A percentile compares a stretch with the other conserved stretches of the same genome.
phyloP scores from a whole-genome alignment of 305 asterid genomes.

The Solanum hybrid region DNA sequence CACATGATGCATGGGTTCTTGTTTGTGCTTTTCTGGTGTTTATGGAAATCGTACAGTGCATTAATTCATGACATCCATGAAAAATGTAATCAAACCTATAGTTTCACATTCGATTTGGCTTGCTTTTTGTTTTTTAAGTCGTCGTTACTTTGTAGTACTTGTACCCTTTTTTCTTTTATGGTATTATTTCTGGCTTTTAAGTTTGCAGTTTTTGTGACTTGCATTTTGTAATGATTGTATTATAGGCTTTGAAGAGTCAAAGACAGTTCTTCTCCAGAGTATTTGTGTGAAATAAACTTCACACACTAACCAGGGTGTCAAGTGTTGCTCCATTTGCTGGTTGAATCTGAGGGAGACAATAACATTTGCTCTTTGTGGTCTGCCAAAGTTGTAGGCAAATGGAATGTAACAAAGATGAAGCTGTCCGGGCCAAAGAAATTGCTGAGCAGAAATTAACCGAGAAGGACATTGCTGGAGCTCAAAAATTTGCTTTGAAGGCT shows the following conservation, averaged over 20 bases:
- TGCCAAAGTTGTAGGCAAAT: conserved; percentile 15
- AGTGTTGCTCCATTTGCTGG: background rate
- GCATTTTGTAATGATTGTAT: background rate
- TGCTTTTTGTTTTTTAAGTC: background rate
- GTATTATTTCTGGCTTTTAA: background rate
- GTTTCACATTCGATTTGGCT: background rate
- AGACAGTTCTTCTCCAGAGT: background rate
- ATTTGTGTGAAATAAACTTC: background rate
- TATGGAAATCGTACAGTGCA: background rate
- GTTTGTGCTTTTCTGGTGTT: background rate
- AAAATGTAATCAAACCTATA: background rate
- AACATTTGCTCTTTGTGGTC: background rate
- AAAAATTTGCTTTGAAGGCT: conserved; percentile 42
- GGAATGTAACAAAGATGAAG: conserved; percentile 57
- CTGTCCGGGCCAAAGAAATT: conserved; percentile 39
- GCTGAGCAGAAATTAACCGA: conserved; percentile 43
- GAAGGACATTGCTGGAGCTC: conserved; percentile 45
- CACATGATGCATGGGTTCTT: background rate
- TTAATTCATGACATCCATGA: background rate
- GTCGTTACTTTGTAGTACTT: background rate
- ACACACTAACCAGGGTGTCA: background rate
- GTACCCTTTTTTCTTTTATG: background rate
- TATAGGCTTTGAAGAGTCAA: background rate
- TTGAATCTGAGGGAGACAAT: background rate
- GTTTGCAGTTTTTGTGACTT: background rate